Conservation (phyloP, 1,284 basidiomycete genomes). For the Polyporus tsugae region DNA sequence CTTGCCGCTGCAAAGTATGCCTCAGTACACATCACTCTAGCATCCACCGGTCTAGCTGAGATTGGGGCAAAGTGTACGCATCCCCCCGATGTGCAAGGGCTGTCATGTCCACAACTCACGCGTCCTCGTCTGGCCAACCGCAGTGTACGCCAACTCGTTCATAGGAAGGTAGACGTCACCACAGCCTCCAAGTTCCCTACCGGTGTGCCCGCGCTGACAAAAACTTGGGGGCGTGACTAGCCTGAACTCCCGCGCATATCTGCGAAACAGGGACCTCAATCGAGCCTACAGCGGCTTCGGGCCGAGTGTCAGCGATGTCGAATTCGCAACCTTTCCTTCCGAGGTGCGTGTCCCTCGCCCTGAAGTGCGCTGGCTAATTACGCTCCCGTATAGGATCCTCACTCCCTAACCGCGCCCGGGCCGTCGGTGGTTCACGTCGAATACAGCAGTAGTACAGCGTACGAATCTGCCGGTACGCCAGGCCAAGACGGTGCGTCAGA, state of each 20-base stretch:
- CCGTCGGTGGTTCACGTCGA: not conserved
- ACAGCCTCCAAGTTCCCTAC: not conserved
- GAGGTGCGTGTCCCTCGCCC: not conserved
- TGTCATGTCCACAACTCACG: not conserved
- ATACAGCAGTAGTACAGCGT: not conserved
- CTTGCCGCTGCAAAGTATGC: not conserved
- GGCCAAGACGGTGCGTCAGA: not conserved
- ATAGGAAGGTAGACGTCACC: not conserved
- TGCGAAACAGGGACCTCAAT: not conserved
- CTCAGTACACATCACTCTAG: not conserved
- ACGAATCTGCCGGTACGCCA: not conserved
- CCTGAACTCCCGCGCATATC: not conserved
- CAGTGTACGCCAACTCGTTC: not conserved
- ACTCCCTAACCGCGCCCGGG: too few species aligned
- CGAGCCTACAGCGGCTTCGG: not conserved
- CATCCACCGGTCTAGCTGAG: not conserved
- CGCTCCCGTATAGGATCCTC: not conserved
- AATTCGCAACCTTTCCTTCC: not conserved
- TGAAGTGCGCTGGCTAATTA: not conserved
- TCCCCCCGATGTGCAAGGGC: not conserved
- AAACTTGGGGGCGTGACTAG: too few species aligned
- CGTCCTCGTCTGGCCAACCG: not conserved
- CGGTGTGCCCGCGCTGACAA: not conserved
- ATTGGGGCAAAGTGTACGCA: not conserved
- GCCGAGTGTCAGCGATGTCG: not conserved